Percentiles rank a stretch among this genome's conserved stretches.
Evolutionary conservation across 129 eudicot species (phyloP).

Genomic region (Tagetes patula): DNA sequence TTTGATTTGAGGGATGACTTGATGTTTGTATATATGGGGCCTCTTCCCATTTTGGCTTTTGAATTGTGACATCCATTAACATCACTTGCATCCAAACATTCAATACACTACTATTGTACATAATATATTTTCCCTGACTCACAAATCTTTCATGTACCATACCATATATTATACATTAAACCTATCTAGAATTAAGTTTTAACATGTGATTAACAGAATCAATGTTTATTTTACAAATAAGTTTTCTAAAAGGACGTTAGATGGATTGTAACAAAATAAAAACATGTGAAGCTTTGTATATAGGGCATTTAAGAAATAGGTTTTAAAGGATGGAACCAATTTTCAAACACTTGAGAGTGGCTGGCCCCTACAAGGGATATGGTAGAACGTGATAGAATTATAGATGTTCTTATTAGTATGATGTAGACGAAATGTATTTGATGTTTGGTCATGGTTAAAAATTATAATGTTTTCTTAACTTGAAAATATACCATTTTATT

Average conservation of each 20-base stretch:
- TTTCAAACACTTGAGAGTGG: neutral
- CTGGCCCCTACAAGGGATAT: neutral
- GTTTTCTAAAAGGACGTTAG: too few relatives aligned
- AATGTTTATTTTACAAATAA: too few relatives aligned
- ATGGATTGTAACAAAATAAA: neutral
- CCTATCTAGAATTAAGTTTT: too few relatives aligned
- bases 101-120: conserved; percentile 21
- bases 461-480: neutral
- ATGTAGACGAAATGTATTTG: neutral
- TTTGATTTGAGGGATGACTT: conserved; percentile 17
- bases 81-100: conserved; percentile 33
- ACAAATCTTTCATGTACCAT: conserved; percentile 7
- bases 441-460: neutral
- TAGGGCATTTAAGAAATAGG: neutral
- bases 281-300: neutral
- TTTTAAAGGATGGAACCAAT: neutral
- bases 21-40: conserved; percentile 25
- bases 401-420: neutral
- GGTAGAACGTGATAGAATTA: neutral
- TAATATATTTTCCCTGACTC: conserved; percentile 24
- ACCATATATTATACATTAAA: neutral
- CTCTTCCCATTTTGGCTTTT: conserved; percentile 31
- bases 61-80: conserved; percentile 33
- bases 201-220: too few relatives aligned
- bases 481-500: neutral